phyloP scores from a whole-genome alignment of 257 asterid genomes.

The Nemophila menziesii region DNA sequence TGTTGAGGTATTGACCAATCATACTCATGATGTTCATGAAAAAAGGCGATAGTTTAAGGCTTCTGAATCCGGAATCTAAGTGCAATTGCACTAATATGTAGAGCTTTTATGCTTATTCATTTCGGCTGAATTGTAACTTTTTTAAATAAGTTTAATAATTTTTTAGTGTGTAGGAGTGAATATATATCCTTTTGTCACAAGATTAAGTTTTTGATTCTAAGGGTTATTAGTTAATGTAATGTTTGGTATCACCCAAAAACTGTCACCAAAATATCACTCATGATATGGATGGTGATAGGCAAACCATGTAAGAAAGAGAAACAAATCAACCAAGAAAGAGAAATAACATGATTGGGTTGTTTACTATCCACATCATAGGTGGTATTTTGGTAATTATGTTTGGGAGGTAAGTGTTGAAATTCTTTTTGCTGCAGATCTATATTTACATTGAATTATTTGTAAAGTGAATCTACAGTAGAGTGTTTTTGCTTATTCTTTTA shows the following conservation, averaged over 20 bases:
- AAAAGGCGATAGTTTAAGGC: conserved; percentile 41
- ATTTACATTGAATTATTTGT: conserved; percentile 3
- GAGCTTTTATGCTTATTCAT: conserved; percentile 10
- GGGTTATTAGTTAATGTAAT: conserved; percentile 38
- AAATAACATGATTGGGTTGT: too few species aligned
- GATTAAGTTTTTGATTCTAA: conserved; percentile 37
- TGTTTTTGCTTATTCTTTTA: neutral
- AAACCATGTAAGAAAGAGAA: too few species aligned
- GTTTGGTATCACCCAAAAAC: too few species aligned
- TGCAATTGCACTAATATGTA: conserved; percentile 91
- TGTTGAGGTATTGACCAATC: conserved; percentile 22
- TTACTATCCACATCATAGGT: too few species aligned
- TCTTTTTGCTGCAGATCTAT: conserved; percentile 23
- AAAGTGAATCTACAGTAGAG: too few species aligned
- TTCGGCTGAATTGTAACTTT: conserved; percentile 8
- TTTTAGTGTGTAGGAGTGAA: conserved; percentile 25
- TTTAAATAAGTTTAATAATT: conserved; percentile 20
- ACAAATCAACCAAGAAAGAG: too few species aligned
- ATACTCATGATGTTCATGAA: conserved; percentile 40
- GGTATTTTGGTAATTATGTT: conserved; percentile 18
- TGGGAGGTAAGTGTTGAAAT: conserved; percentile 24
- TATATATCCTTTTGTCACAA: too few species aligned
- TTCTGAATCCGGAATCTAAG: conserved; percentile 85
- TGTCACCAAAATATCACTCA: too few species aligned
- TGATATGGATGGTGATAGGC: too few species aligned